A percentile compares a stretch with the other conserved stretches of the same genome.
phyloP scores from a whole-genome alignment of 345 rosid genomes.

The Eucalyptus melliodora region DNA sequence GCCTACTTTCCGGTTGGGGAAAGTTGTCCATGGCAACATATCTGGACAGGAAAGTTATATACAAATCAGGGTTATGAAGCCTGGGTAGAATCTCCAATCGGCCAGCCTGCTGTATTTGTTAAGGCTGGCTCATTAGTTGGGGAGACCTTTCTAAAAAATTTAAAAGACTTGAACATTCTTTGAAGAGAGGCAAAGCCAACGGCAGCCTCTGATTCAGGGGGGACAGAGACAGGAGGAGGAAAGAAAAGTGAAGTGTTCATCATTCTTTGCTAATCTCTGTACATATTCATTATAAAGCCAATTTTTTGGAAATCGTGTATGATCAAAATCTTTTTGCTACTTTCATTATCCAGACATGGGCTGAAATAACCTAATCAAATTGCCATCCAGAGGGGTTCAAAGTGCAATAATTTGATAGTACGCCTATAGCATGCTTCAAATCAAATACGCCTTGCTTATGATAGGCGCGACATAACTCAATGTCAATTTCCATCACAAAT shows the following conservation, averaged over 20 bases:
- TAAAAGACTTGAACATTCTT: conserved; percentile 21
- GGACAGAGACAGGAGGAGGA: not conserved
- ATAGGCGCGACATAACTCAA: not conserved
- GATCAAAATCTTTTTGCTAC: not conserved
- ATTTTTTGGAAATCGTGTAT: not conserved
- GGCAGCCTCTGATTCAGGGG: not conserved
- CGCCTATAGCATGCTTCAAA: not conserved
- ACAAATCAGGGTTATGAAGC: conserved; percentile 21
- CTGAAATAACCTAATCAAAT: not conserved
- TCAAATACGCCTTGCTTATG: not conserved
- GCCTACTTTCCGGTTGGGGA: conserved; percentile 54
- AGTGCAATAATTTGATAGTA: not conserved
- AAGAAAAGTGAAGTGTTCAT: not conserved
- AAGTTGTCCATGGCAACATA: conserved; percentile 36
- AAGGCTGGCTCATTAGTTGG: conserved; percentile 41
- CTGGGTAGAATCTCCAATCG: conserved; percentile 48
- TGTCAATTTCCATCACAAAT: not conserved
- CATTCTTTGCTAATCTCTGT: not conserved
- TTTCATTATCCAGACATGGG: not conserved
- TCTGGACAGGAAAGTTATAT: conserved; percentile 47
- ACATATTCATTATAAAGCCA: not conserved
- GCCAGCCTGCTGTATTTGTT: conserved; percentile 58
- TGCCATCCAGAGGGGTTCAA: not conserved
- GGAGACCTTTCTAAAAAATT: conserved; percentile 34
- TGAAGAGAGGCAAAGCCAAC: not conserved